These are phyloP conservation scores for Vachellia collinsii DNA, from an alignment of 306 rosid genomes.

Conservation along the genomic window DNA sequence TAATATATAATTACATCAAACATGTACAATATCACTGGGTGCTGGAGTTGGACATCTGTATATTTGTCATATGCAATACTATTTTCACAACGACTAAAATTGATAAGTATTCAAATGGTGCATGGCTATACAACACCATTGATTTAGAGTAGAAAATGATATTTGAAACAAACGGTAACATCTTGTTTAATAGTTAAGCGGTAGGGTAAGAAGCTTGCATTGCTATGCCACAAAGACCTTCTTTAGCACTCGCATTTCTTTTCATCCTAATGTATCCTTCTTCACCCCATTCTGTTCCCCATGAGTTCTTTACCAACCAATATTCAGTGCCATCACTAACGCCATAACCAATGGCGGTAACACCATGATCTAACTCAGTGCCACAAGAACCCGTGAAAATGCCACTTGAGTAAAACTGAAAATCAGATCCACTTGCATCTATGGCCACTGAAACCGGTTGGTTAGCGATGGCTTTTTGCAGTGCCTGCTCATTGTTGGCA, in stretches of 20 bases:
- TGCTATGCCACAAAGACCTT: constrained; percentile 67
- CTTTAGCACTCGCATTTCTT: constrained; percentile 38
- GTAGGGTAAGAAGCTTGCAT: constrained; percentile 59
- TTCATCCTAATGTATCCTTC: constrained; percentile 54
- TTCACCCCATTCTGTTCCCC: constrained; percentile 59
- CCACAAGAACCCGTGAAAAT: constrained; percentile 51
- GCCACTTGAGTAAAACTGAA: constrained; percentile 48
- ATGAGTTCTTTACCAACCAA: constrained; percentile 58
- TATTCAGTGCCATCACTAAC: constrained; percentile 28
- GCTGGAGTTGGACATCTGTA: not conserved
- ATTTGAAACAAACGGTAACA: not conserved
- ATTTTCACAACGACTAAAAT: too few species aligned
- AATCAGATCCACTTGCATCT: constrained; percentile 46
- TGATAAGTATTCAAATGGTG: not conserved
- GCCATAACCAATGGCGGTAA: constrained; percentile 53
- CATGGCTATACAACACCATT: not conserved
- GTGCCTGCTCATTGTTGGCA: constrained; percentile 39
- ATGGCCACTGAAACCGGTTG: constrained; percentile 57
- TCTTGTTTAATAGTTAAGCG: constrained; percentile 15
- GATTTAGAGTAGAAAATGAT: too few species aligned
- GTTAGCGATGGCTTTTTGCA: constrained; percentile 48
- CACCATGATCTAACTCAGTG: constrained; percentile 50
- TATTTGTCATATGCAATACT: not conserved
- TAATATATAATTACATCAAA: not conserved
- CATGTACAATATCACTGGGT: not conserved